A percentile compares a stretch with the other conserved stretches of the same genome.
Conservation (phyloP, 441 rosid genomes). For the Populus trichocarpa region DNA sequence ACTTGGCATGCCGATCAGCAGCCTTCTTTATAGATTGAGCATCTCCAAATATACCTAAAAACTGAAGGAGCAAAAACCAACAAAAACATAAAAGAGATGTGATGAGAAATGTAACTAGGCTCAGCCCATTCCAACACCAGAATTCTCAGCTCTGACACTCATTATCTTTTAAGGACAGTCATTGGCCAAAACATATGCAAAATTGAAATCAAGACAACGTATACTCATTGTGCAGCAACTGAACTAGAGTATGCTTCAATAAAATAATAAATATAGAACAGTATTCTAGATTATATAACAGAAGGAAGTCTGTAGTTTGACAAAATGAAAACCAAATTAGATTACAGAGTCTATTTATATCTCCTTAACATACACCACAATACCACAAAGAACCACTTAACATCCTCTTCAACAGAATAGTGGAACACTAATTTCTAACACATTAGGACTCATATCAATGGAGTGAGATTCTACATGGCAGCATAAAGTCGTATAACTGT, state of each 20-base stretch:
- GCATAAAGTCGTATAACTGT: neutral
- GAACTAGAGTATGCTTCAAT: neutral
- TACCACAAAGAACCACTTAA: neutral
- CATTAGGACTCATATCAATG: neutral
- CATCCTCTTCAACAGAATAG: neutral
- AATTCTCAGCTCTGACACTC: neutral
- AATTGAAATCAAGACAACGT: neutral
- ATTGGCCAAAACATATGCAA: neutral
- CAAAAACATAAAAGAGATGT: neutral
- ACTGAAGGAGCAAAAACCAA: slow-evolving; percentile 41
- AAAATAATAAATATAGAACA: too few relatives aligned
- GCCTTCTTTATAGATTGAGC: slow-evolving; percentile 61
- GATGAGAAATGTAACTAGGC: neutral
- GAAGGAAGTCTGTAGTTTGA: neutral
- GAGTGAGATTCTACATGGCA: neutral
- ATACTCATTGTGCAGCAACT: neutral
- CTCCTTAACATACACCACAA: neutral
- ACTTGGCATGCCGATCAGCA: slow-evolving; percentile 76
- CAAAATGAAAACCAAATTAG: neutral
- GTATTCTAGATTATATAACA: neutral
- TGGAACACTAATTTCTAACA: neutral
- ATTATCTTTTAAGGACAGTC: neutral
- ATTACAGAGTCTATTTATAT: neutral
- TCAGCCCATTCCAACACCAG: neutral
- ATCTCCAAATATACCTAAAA: slow-evolving; percentile 81